These are phyloP conservation scores for Wallacemonas collosoma DNA, from an alignment of 208 protist species.

Conservation along the genomic window DNA sequence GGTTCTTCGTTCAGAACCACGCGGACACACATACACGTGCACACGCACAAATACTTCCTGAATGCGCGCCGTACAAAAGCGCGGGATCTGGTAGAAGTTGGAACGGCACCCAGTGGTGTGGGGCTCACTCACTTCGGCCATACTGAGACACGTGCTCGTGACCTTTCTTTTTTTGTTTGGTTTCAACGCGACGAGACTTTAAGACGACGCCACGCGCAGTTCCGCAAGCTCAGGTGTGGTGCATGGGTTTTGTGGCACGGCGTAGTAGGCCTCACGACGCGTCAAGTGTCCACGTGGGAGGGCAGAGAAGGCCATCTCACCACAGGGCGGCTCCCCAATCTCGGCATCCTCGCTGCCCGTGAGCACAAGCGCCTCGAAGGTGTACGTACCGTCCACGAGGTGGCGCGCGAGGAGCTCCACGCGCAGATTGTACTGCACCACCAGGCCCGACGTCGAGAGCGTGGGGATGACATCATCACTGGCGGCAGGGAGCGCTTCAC, in stretches of 20 bases:
- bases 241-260: constrained; percentile 19
- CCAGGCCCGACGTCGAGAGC: constrained; percentile 26
- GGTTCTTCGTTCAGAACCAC: too few species aligned
- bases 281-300: constrained; percentile 30
- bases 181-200: background rate
- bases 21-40: too few species aligned
- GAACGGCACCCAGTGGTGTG: too few species aligned
- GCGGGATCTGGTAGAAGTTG: too few species aligned
- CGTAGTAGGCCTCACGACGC: constrained; percentile 31
- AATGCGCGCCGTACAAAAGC: too few species aligned
- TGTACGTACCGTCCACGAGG: constrained; percentile 12
- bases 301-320: constrained; percentile 25
- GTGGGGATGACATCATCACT: constrained; percentile 22
- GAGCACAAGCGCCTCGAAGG: constrained; percentile 26
- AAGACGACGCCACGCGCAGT: constrained; percentile 1
- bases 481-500: background rate
- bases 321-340: constrained; percentile 11
- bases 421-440: constrained; percentile 28
- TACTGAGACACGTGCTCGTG: background rate
- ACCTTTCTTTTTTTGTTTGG: constrained; percentile 16
- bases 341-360: constrained; percentile 7
- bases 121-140: too few species aligned
- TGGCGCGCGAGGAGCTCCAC: constrained; percentile 22
- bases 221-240: constrained; percentile 9
- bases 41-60: too few species aligned